Base-by-base conservation (phyloP, 345 rosid species). In the Arabis hirsuta region DNA sequence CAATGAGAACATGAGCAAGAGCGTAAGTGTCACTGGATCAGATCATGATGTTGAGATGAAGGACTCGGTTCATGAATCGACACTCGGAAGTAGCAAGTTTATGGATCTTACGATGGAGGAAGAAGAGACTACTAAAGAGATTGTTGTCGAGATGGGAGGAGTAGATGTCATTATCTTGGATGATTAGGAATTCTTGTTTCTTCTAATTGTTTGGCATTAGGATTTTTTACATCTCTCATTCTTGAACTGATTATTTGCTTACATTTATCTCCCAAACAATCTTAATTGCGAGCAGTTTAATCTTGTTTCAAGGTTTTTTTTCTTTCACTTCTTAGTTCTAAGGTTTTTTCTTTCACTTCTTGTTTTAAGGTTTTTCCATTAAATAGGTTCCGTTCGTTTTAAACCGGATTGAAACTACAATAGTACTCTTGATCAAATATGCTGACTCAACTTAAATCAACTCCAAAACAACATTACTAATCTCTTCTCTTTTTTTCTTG, bases 1-100 rank as follows among this genome's bases (percentile, higher is more conserved):
- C n/a, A 26, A 3, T n/a, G 52, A 76, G 51, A 74, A 78, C 50
- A 67, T 87, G 24, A 71, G 20, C 59, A 76, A 41, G 67, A 76
- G 82, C 52, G 84, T 72, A 81, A 16, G 75, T 78, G 12, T 22
- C 22, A 19, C n/a, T 13, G 20, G 58, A 65, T 22, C 38, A n/a
- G 20, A 31, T 29, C 36, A 6, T 45, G 44, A 32, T 56, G 46
- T 12, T 55, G 73, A 19, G 36, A 48, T 34, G 58, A 45, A 36
- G 44, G 65, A 57, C 12, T 32, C 57, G 36, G 36, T 32, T 32
- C 36, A 32, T 32, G 7, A 32, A 32, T 6, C 27, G 16, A 7
- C 36, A 54, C 6, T 38, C n/a, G 38, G 16, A 12, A 54, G 14
- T 9, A 29, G 58, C 36, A 29, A 54, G 0, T 12, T 42, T 5